These are phyloP conservation scores for Aulographum hederae DNA, from an alignment of 2,329 filamentous ascomycete species.

Conservation along the genomic window DNA sequence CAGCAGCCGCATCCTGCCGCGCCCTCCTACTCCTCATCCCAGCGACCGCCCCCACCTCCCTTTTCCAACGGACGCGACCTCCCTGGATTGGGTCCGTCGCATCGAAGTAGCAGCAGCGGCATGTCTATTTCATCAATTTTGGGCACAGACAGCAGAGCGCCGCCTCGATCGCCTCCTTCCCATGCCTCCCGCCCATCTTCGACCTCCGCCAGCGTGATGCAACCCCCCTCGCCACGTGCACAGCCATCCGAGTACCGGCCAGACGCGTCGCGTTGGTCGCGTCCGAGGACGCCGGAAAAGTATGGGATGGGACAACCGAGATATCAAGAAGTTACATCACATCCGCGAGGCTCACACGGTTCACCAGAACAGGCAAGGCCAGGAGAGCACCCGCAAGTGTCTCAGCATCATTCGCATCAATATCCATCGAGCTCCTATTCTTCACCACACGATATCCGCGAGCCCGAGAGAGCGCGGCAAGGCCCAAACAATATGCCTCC, in stretches of 20 bases:
- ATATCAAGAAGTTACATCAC: background rate
- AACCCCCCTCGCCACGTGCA: background rate
- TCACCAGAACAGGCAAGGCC: background rate
- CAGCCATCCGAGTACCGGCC: background rate
- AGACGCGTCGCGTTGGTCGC: background rate
- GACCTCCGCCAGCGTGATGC: background rate
- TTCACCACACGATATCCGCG: background rate
- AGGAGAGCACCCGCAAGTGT: background rate
- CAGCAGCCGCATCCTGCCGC: constrained; percentile 18
- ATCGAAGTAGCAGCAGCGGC: too few relatives aligned
- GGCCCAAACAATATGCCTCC: constrained; percentile 13
- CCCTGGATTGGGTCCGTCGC: constrained; percentile 23
- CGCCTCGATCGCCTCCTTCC: background rate
- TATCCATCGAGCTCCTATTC: background rate
- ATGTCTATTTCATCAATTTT: background rate
- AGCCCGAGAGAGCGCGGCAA: constrained; percentile 6
- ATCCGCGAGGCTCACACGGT: background rate
- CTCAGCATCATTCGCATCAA: too few relatives aligned
- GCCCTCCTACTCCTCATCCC: constrained; percentile 21
- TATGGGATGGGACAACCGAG: background rate
- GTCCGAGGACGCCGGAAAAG: background rate
- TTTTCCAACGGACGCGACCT: constrained; percentile 36
- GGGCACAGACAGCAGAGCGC: background rate
- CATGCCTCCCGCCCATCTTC: background rate
- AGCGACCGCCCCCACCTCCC: constrained; percentile 23